Percentiles rank a stretch among this genome's conserved stretches.
Evolutionary conservation across 2,329 filamentous ascomycete species (phyloP).

Genomic region (Microcyclosporella mali): DNA sequence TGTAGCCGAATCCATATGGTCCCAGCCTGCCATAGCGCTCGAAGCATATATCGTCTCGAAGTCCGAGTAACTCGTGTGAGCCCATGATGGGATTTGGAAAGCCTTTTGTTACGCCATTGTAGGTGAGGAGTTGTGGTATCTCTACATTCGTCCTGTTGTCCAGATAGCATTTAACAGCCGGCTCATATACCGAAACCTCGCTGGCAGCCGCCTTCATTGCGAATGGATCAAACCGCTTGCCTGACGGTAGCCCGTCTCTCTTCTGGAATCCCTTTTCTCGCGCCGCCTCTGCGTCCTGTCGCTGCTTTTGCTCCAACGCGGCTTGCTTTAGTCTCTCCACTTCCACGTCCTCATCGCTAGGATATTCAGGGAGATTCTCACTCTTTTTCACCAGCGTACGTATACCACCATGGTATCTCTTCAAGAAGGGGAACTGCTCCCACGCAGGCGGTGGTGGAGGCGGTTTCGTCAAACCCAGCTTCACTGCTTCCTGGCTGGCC

Average conservation of each 20-base stretch:
- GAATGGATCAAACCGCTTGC: slow-evolving; percentile 59
- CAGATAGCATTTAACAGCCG: slow-evolving; percentile 70
- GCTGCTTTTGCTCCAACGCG: slow-evolving; percentile 31
- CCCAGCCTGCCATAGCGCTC: slow-evolving; percentile 84
- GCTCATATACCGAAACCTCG: slow-evolving; percentile 43
- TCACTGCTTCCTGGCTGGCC: slow-evolving; percentile 46
- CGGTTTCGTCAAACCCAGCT: slow-evolving; percentile 46
- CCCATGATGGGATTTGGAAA: slow-evolving; percentile 81
- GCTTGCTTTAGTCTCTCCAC: slow-evolving; percentile 35
- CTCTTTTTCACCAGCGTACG: slow-evolving; percentile 59
- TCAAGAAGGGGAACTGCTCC: slow-evolving; percentile 80
- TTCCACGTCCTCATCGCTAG: slow-evolving; percentile 56
- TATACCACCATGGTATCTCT: slow-evolving; percentile 85
- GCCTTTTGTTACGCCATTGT: slow-evolving; percentile 70
- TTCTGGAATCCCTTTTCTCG: slow-evolving; percentile 29
- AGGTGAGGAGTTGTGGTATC: slow-evolving; percentile 66
- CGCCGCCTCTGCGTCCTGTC: slow-evolving; percentile 34
- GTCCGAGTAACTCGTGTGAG: slow-evolving; percentile 73
- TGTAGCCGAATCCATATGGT: slow-evolving; percentile 87
- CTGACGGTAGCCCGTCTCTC: slow-evolving; percentile 21
- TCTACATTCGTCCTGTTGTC: slow-evolving; percentile 59
- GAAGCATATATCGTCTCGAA: slow-evolving; percentile 84
- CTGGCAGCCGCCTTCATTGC: slow-evolving; percentile 52
- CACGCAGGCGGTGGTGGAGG: slow-evolving; percentile 65
- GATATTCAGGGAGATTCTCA: slow-evolving; percentile 75